Evolutionary conservation across 2,329 filamentous ascomycete genomes (phyloP).

Genomic region (Neocatenulostroma microsporum): DNA sequence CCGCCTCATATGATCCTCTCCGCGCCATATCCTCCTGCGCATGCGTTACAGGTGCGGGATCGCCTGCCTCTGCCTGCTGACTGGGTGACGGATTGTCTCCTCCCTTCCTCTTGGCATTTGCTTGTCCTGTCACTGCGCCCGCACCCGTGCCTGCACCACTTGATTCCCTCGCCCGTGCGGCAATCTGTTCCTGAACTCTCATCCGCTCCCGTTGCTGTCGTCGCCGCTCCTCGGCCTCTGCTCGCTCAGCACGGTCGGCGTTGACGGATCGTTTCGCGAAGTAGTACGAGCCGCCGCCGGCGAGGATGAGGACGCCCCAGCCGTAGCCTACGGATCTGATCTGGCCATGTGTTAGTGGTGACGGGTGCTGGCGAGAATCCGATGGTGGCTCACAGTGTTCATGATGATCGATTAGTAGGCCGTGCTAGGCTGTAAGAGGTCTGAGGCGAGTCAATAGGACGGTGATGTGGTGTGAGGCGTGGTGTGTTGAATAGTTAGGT

Average conservation of each 20-base stretch:
- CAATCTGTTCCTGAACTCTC: constrained; percentile 16
- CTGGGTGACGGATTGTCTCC: constrained; percentile 16
- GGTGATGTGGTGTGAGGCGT: too few species aligned
- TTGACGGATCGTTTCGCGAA: constrained; percentile 95
- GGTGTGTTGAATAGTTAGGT: too few species aligned
- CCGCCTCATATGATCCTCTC: constrained; percentile 86
- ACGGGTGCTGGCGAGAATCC: too few species aligned
- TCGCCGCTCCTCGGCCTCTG: constrained; percentile 61
- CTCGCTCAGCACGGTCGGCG: constrained; percentile 68
- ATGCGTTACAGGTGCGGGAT: constrained; percentile 81
- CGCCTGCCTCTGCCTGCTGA: constrained; percentile 29
- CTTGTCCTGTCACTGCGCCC: constrained; percentile 7
- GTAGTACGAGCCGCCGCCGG: constrained; percentile 86
- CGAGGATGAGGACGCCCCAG: constrained; percentile 81
- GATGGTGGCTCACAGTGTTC: constrained; percentile 21
- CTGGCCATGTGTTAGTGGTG: too few species aligned
- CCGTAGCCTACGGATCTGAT: constrained; percentile 55
- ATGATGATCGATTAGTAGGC: too few species aligned
- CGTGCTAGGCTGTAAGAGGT: too few species aligned
- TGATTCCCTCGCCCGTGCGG: not conserved
- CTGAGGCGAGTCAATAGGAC: too few species aligned
- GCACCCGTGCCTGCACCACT: constrained; percentile 9
- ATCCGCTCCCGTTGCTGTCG: constrained; percentile 21
- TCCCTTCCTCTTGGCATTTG: constrained; percentile 20
- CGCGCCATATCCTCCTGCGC: constrained; percentile 61